phyloP scores from a whole-genome alignment of 208 protist species.

The Trypanosoma melophagium region DNA sequence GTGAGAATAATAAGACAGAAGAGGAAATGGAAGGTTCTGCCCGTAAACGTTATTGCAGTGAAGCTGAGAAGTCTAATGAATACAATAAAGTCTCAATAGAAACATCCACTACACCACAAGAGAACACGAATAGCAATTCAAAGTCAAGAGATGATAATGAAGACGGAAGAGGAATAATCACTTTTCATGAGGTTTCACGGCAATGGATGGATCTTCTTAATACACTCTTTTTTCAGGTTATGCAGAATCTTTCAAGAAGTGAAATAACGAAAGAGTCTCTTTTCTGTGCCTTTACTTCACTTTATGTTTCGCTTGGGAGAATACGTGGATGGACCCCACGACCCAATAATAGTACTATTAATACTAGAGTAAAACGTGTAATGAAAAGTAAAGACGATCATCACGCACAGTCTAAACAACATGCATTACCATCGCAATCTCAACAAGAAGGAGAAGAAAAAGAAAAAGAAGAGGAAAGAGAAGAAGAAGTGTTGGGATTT shows the following conservation, averaged over 20 bases:
- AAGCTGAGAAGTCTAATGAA: not conserved
- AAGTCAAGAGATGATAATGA: not conserved
- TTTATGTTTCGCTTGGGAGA: conserved; percentile 26
- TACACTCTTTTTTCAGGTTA: conserved; percentile 10
- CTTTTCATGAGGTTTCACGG: conserved; percentile 1
- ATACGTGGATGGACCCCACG: not conserved
- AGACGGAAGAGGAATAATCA: too few relatives aligned
- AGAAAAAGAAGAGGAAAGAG: not conserved
- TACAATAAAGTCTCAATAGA: too few relatives aligned
- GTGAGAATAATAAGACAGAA: not conserved
- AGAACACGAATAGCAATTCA: not conserved
- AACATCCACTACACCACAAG: too few relatives aligned
- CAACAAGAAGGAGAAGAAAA: too few relatives aligned
- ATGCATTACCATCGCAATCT: too few relatives aligned
- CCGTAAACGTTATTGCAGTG: not conserved
- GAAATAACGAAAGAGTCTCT: conserved; percentile 1
- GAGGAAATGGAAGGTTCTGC: not conserved
- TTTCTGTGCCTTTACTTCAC: conserved; percentile 7
- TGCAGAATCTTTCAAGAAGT: conserved; percentile 5
- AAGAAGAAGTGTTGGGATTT: not conserved
- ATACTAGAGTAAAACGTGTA: too few relatives aligned
- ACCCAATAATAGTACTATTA: not conserved
- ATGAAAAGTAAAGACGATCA: too few relatives aligned
- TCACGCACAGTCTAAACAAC: too few relatives aligned
- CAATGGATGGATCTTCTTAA: conserved; percentile 25